Evolutionary conservation across 2,329 filamentous ascomycete species (phyloP).

Genomic region (Aspergillus sojae): DNA sequence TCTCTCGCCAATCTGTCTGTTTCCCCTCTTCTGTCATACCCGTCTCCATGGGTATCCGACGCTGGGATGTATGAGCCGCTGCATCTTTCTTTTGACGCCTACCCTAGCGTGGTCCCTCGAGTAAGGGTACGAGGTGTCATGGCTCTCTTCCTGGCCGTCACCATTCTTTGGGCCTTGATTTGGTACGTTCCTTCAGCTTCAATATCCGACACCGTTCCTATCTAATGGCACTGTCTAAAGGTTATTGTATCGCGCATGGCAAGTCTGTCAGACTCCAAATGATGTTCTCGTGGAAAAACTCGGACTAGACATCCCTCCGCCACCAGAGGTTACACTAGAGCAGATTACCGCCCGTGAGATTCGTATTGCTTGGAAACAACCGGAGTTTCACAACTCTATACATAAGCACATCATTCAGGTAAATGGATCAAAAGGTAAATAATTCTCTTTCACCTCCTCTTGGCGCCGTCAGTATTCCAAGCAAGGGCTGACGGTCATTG

Average conservation of each 20-base stretch:
- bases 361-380: constrained; percentile 86
- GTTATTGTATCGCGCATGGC: constrained; percentile 82
- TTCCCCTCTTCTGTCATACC: constrained; percentile 15
- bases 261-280: constrained; percentile 87
- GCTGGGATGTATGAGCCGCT: constrained; percentile 51
- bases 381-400: constrained; percentile 67
- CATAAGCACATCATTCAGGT: constrained; percentile 90
- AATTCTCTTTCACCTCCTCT: constrained; percentile 1
- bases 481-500: constrained; percentile 18
- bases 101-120: constrained; percentile 48
- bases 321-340: constrained; percentile 86
- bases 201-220: not conserved
- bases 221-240: constrained; percentile 46
- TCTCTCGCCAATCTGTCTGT: constrained; percentile 11
- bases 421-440: constrained; percentile 81
- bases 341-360: constrained; percentile 86
- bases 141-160: constrained; percentile 51
- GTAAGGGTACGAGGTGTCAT: constrained; percentile 53
- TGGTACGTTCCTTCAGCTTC: constrained; percentile 41
- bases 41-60: constrained; percentile 38
- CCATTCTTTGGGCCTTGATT: constrained; percentile 53
- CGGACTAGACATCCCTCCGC: constrained; percentile 88
- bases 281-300: constrained; percentile 88
- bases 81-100: constrained; percentile 49
- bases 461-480: constrained; percentile 6